Evolutionary conservation across 495 filamentous ascomycete species (phyloP), one percentile per base, ranked within the genome.

Genomic region (Cryomyces minteri): DNA sequence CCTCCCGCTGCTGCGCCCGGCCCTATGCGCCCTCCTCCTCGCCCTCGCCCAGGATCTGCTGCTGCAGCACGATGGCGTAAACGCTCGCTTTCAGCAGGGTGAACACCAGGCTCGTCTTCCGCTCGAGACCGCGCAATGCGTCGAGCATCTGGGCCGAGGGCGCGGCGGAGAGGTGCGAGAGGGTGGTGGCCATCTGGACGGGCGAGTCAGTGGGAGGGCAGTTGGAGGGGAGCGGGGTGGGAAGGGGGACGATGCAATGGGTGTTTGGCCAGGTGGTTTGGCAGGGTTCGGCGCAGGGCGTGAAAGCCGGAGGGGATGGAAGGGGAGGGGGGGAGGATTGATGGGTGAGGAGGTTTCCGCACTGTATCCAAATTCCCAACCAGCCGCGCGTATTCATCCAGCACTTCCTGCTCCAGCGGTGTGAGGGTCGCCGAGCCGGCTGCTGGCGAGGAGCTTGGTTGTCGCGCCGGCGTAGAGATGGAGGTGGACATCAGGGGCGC

Each of bases 71-170:
- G 68, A 98, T 95, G 59, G 82, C 90, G 62, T 96, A 96, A 42
- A 96, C 90, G 62, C 88, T 95, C 32, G 90, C 88, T 67, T 98
- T 96, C 57, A 98, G 69, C 58, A 95, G 58, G 48, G 90, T 98
- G 62, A 88, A 94, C 32, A 95, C 90, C 36, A 92, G 68, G 40
- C 82, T 83, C 28, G 86, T 94, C 71, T 96, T 94, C 51, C 90
- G 71, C 66, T 98, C 90, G 43, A 98, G 70, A 32, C 83, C 74
- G 40, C 90, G 67, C 49, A 98, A 64, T n/a, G 79, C 77, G 59
- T 98, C 88, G 32, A 87, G 67, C 41, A 87, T 78, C 53, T 78
- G 74, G n/a, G 72, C 64, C 0, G 78, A 76, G 0, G 84, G 82
- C 31, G 66, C 66, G 39, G 65, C 67, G 44, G 79, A 70, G 47